Evolutionary conservation across 495 filamentous ascomycete species (phyloP), one percentile per base, ranked within the genome.

Genomic region (Trichoderma virens): DNA sequence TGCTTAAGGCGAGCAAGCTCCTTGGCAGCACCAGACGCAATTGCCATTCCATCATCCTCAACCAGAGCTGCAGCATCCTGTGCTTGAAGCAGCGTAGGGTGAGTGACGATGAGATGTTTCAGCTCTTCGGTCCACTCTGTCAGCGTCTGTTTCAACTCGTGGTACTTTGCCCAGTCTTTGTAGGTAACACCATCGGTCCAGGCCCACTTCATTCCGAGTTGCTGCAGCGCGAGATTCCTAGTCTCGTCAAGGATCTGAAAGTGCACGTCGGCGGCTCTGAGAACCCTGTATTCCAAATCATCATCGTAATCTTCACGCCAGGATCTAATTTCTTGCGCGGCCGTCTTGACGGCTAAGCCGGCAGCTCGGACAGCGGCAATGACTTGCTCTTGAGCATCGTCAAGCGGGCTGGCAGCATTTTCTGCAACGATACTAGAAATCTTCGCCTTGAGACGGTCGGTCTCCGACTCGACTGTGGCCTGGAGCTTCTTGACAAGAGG

Each of bases 201-300:
- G 1, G 93, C 92, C 93, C 95, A 99, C 65, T 94, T 90, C 85
- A 95, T 93, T 45, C 95, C 95, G 62, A 99, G 90, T 70, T 97
- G 93, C 70, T 97, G 92, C 8, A 99, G 80, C 2, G 92, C 92
- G 8, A 97, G 80, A 67, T 97, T 92, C 25, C 90, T 85, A 64
- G 97, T 92, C 62, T 84, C 82, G 67, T 94, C 90, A 39, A 99
- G 82, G 38, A 95, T 89, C 63, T 85, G 81, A 30, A 98, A 83
- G 8, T 93, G 96, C 25, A 87, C 88, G 64, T 91, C 76, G n/a
- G 92, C 84, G 9, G 92, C 90, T 41, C 86, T 82, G 62, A 82
- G 84, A 51, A 96, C 87, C 18, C 90, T 81, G 14, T 78, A 76
- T 62, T 86, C 76, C 27, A 90, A 83, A 70, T 91, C 88, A 31